Percentiles rank a stretch among this genome's conserved stretches.
phyloP scores from a whole-genome alignment of 345 rosid genomes.

The Microthlaspi erraticum region DNA sequence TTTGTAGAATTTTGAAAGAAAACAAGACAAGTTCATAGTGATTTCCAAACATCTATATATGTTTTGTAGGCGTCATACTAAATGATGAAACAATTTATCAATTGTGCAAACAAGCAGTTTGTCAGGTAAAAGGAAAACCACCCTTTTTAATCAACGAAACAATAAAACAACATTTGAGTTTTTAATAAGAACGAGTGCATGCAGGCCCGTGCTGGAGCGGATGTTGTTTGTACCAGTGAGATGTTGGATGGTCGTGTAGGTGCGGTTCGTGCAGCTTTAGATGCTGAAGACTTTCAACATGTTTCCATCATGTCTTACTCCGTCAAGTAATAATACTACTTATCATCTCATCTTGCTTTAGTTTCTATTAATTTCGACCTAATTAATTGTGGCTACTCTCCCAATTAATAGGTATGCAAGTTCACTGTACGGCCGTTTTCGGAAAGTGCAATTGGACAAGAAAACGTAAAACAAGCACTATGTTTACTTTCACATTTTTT shows the following conservation, averaged over 20 bases:
- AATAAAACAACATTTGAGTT: background rate
- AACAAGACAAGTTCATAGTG: background rate
- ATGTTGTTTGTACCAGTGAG: slow-evolving; percentile 98
- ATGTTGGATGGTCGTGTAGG: slow-evolving; percentile 99
- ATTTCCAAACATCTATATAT: background rate
- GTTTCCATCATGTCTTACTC: slow-evolving; percentile 98
- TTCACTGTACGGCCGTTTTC: slow-evolving; percentile 91
- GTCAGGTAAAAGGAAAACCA: slow-evolving; percentile 59
- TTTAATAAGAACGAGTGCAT: background rate
- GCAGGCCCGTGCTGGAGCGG: slow-evolving; percentile 91
- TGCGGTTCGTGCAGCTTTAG: slow-evolving; percentile 84
- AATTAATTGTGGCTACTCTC: background rate
- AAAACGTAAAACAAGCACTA: slow-evolving; percentile 61
- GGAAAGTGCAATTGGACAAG: slow-evolving; percentile 84
- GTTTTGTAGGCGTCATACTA: slow-evolving; percentile 73
- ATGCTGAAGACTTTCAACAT: slow-evolving; percentile 85
- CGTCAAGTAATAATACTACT: slow-evolving; percentile 64
- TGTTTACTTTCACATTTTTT: too few relatives aligned
- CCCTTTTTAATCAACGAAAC: background rate
- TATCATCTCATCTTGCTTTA: background rate
- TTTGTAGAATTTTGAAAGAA: background rate
- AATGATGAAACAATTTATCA: slow-evolving; percentile 96
- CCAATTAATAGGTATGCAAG: slow-evolving; percentile 74
- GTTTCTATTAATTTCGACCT: slow-evolving; percentile 2
- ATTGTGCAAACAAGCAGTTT: slow-evolving; percentile 86